Percentiles rank a stretch among this genome's conserved stretches.
Conservation (phyloP, 108 stramenopile genomes). For the Pseudonitzschia multistriata region DNA sequence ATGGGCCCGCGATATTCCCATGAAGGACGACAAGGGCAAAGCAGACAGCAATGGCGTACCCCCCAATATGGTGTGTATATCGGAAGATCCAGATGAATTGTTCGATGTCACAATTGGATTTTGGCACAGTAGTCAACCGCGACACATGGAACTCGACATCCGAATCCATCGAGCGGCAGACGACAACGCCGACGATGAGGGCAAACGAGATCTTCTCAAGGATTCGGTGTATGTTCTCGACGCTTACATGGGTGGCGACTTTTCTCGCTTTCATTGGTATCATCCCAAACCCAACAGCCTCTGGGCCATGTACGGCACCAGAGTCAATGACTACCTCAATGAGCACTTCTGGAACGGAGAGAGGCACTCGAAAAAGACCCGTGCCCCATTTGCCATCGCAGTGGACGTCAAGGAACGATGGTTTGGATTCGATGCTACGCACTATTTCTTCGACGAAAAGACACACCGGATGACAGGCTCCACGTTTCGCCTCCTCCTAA, state of each 20-base stretch:
- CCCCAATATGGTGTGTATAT: background rate
- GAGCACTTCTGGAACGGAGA: no score
- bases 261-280: background rate
- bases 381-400: no score
- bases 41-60: background rate
- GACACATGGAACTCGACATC: background rate
- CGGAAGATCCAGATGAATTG: background rate
- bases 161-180: background rate
- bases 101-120: background rate
- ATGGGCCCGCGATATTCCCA: conserved; percentile 1
- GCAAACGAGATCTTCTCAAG: background rate
- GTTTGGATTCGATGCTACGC: no score
- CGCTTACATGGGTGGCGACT: background rate
- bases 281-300: background rate
- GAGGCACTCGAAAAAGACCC: no score
- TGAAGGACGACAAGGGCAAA: background rate
- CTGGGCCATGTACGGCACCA: no score
- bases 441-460: no score
- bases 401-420: no score
- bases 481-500: no score
- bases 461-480: no score
- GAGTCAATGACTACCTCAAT: no score
- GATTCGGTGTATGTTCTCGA: background rate
- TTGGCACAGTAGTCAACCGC: background rate
- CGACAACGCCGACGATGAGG: background rate